Conservation (phyloP, 2,329 filamentous ascomycete genomes). For the Neoarthrinium moseri region DNA sequence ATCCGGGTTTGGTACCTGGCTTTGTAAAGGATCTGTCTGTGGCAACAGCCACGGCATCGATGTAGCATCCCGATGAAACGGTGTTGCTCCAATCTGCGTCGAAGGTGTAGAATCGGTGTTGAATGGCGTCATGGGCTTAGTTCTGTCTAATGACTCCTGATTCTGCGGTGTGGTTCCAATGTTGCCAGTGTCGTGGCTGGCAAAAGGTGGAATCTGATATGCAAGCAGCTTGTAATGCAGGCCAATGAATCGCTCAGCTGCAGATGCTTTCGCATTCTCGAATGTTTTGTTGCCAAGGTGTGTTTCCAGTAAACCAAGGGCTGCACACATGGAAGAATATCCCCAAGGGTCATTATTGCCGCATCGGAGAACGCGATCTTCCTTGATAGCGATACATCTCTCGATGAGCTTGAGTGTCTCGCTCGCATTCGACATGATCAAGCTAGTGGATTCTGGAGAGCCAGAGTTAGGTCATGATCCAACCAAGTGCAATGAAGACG, state of each 20-base stretch:
- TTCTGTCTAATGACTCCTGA: conserved; percentile 19
- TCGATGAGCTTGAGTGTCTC: conserved; percentile 62
- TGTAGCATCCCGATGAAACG: conserved; percentile 23
- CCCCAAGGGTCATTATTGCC: conserved; percentile 66
- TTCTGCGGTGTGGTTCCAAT: conserved; percentile 15
- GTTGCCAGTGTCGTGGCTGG: conserved; percentile 22
- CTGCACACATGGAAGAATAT: conserved; percentile 62
- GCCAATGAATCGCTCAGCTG: conserved; percentile 58
- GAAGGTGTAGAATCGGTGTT: conserved; percentile 25
- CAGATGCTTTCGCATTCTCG: conserved; percentile 56
- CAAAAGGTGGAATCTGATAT: conserved; percentile 47
- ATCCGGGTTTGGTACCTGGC: conserved; percentile 46
- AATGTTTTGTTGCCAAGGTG: conserved; percentile 57
- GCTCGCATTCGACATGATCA: conserved; percentile 61
- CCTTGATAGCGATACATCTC: conserved; percentile 60
- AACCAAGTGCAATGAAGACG: too few species aligned
- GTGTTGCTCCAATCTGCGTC: conserved; percentile 19
- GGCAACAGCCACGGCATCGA: conserved; percentile 32
- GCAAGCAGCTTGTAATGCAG: conserved; percentile 57
- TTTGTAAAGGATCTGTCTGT: conserved; percentile 24
- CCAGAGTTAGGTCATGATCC: conserved; percentile 10
- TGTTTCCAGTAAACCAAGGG: conserved; percentile 56
- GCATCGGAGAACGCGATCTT: conserved; percentile 59
- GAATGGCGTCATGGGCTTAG: conserved; percentile 40
- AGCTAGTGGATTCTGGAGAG: conserved; percentile 49